Evolutionary conservation across 2,329 filamentous ascomycete genomes (phyloP).

Genomic region (Knufia fluminis): DNA sequence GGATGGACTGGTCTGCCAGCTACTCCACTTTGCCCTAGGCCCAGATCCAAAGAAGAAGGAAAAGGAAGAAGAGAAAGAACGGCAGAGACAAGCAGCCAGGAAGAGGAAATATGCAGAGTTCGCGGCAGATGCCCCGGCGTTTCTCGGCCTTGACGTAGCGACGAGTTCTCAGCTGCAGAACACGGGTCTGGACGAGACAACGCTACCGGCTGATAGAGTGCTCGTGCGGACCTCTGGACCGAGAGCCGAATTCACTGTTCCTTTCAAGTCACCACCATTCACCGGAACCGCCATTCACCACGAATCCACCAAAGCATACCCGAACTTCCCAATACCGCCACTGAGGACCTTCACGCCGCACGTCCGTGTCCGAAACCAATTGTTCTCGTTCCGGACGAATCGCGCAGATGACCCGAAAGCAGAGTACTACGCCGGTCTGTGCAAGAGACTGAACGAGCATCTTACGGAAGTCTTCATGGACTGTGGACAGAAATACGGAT

Average conservation of each 20-base stretch:
- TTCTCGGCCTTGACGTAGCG: too few relatives aligned
- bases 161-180: too few relatives aligned
- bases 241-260: background rate
- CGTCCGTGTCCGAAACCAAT: background rate
- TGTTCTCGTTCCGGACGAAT: background rate
- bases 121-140: too few relatives aligned
- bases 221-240: too few relatives aligned
- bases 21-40: conserved; percentile 6
- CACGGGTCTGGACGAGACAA: too few relatives aligned
- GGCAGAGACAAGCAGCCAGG: background rate
- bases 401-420: background rate
- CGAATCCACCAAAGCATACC: background rate
- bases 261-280: background rate
- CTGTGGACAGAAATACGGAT: background rate
- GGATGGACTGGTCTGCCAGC: conserved; percentile 1
- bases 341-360: conserved; percentile 1
- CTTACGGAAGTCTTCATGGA: conserved; percentile 6
- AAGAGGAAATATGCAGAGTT: conserved; percentile 1
- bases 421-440: conserved; percentile 3
- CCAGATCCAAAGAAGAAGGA: background rate
- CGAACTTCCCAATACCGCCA: conserved; percentile 2
- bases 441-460: background rate
- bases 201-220: too few relatives aligned
- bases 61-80: background rate
- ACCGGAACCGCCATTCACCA: background rate